Base-by-base conservation (phyloP, 2,329 filamentous ascomycete species). In the Pseudopyricularia cyperi region DNA sequence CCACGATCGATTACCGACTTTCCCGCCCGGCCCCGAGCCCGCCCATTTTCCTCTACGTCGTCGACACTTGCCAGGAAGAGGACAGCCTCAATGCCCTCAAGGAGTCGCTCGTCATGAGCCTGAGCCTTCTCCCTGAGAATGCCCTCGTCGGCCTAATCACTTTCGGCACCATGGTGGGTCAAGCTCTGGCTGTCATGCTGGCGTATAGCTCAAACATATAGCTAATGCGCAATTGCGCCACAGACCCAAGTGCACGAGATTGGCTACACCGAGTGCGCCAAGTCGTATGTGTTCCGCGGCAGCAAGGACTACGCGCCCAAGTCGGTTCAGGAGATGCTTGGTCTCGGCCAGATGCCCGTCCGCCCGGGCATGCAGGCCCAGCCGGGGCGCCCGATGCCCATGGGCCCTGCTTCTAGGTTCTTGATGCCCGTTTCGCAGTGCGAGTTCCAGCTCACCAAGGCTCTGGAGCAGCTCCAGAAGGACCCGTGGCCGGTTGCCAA, bases 281-380 rank as follows among this genome's bases (percentile, higher is more conserved):
- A 97, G 71, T 96, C 91, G 6, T 98, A 96, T 63, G 93, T 98
- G 42, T 98, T 98, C 77, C 82, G 91, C 53, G 93, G 93, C 37
- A 96, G 83, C 75, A 98, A 97, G 74, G 93, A 98, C 63, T 98
- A 98, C 68, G 79, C 83, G n/a, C 87, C 90, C 52, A 97, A 97
- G 72, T 90, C 97, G 66, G 89, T 98, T n/a, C 91, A 97, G 68
- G 93, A 98, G 64, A 98, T 98, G 93, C 83, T 98, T 50, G 93
- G 90, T 28, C 76, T 96, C 52, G 75, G 83, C 48, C 79, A 85
- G 19, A 75, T 86, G 24, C 81, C 82, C 34, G 67, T 89, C 57
- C 82, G 93, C 57, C 89, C 89, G 24, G 82, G 81, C 52, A 80
- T 86, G 68, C 80, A 80, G 54, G 82, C 83, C 57, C 80, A 82